Percentiles rank a stretch among this genome's conserved stretches.
These are phyloP conservation scores for Mallotus japonicus DNA, from an alignment of 441 rosid genomes.

Conservation along the genomic window DNA sequence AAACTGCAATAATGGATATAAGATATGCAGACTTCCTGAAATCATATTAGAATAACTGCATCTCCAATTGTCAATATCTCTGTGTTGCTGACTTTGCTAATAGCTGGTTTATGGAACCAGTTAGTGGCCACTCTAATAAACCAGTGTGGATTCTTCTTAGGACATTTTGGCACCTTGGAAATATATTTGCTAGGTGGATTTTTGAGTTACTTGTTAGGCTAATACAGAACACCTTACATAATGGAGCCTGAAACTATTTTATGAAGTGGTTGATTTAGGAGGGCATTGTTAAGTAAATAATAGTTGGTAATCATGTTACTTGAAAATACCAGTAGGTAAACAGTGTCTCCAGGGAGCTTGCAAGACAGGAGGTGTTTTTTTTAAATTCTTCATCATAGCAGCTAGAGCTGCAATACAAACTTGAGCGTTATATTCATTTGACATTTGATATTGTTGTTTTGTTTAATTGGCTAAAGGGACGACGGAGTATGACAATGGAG, in stretches of 20 bases:
- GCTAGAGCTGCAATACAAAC: neutral
- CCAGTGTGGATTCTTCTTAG: neutral
- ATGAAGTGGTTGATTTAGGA: neutral
- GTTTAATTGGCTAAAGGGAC: conserved; percentile 44
- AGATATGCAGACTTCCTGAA: neutral
- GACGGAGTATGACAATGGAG: conserved; percentile 56
- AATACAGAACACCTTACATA: neutral
- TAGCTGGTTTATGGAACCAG: no score
- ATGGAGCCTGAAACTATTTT: neutral
- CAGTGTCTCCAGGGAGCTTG: no score
- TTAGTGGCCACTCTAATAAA: neutral
- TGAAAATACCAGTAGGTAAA: neutral
- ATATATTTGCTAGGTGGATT: neutral
- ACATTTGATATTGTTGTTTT: conserved; percentile 25
- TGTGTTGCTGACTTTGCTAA: neutral
- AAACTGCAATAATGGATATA: conserved; percentile 18
- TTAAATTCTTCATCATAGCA: no score
- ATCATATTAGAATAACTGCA: neutral
- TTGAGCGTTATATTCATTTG: conserved; percentile 12
- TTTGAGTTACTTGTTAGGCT: neutral
- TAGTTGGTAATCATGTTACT: neutral
- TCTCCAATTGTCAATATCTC: neutral
- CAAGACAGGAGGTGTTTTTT: no score
- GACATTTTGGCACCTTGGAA: neutral
- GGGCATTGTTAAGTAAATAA: neutral